These are phyloP conservation scores for Epichloe bromicola DNA, from an alignment of 2,329 filamentous ascomycete species.

Conservation along the genomic window DNA sequence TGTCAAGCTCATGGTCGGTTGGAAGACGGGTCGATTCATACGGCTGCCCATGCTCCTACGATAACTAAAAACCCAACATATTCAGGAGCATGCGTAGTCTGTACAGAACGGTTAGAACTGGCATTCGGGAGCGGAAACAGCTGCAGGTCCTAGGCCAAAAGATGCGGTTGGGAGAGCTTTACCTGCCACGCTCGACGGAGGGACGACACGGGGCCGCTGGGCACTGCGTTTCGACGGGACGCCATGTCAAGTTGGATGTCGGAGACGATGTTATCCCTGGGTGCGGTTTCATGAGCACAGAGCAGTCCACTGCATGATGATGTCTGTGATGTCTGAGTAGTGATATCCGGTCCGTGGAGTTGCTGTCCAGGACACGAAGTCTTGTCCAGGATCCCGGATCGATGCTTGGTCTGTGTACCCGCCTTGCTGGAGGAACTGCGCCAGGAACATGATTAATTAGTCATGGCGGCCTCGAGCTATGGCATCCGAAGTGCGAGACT, in stretches of 20 bases:
- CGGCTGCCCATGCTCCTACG: conserved; percentile 3
- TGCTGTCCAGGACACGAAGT: not conserved
- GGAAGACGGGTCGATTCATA: not conserved
- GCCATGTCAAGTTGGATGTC: not conserved
- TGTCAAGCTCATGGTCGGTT: not conserved
- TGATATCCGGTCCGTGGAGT: not conserved
- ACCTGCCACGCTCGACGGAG: conserved; percentile 6
- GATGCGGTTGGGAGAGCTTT: not conserved
- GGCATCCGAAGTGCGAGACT: no score
- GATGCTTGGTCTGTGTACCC: no score
- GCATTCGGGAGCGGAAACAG: not conserved
- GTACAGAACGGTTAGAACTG: not conserved
- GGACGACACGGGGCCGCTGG: not conserved
- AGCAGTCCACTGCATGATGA: not conserved
- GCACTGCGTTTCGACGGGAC: not conserved
- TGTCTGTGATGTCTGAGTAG: not conserved
- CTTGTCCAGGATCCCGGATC: not conserved
- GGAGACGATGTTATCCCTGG: not conserved
- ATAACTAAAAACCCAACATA: conserved; percentile 6
- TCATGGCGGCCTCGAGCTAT: no score
- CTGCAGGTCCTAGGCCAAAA: not conserved
- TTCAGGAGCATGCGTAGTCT: conserved; percentile 6
- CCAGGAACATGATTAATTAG: no score
- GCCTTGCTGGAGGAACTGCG: no score
- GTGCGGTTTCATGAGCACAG: not conserved